Conservation (phyloP, 768 basidiomycete species). For the Pilatotrama ljubarskyi region DNA sequence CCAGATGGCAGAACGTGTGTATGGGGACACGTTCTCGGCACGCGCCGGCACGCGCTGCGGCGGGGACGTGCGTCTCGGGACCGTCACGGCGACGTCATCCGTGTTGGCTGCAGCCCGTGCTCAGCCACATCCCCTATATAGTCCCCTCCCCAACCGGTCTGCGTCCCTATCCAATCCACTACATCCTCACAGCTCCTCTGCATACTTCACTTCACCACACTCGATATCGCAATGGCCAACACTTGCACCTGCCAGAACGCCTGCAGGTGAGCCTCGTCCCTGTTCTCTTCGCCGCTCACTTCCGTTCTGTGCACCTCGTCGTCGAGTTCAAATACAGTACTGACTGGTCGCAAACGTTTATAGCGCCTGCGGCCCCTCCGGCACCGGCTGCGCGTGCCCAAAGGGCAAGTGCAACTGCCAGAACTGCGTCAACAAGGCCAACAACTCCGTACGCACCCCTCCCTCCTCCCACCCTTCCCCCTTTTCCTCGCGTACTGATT, state of each 20-base stretch:
- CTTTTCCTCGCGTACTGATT: neutral
- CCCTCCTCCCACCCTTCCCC: neutral
- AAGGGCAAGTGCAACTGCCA: conserved; percentile 34
- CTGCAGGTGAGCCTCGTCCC: conserved; percentile 28
- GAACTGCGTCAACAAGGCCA: conserved; percentile 32
- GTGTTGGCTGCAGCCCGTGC: too few relatives aligned
- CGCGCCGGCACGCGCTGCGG: too few relatives aligned
- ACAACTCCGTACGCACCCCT: conserved; percentile 24
- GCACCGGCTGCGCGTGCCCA: conserved; percentile 34
- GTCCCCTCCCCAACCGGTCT: too few relatives aligned
- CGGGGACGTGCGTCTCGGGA: too few relatives aligned
- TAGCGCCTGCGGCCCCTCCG: conserved; percentile 35
- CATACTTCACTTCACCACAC: neutral
- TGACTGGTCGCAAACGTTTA: neutral
- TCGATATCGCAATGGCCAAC: conserved; percentile 23
- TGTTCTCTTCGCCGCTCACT: neutral
- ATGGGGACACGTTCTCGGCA: too few relatives aligned
- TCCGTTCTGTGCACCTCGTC: too few relatives aligned
- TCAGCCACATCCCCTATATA: too few relatives aligned
- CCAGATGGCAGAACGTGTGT: too few relatives aligned
- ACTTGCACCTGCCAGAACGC: conserved; percentile 32
- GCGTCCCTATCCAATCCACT: too few relatives aligned
- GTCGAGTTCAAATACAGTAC: too few relatives aligned
- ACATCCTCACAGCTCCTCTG: too few relatives aligned
- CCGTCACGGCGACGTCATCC: too few relatives aligned